Evolutionary conservation across 441 rosid species (phyloP).

Genomic region (Euphorbia schlechtendalii): DNA sequence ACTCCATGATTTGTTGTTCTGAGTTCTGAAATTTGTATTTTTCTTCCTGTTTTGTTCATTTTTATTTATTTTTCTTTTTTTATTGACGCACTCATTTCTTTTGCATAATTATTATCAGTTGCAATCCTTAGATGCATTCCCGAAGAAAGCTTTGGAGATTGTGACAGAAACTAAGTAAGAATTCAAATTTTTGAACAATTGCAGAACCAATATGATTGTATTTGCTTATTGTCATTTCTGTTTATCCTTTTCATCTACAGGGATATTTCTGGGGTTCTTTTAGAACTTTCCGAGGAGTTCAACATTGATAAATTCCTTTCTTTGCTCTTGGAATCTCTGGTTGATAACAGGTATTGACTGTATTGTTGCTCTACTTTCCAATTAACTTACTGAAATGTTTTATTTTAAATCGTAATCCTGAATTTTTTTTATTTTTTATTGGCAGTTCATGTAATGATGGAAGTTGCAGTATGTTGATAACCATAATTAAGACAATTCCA

Average conservation of each 20-base stretch:
- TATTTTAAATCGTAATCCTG: slow-evolving; percentile 17
- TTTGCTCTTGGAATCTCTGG: slow-evolving; percentile 57
- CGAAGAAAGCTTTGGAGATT: slow-evolving; percentile 67
- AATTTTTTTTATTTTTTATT: slow-evolving; percentile 19
- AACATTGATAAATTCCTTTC: slow-evolving; percentile 69
- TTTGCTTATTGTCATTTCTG: slow-evolving; percentile 8
- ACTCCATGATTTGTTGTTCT: neutral
- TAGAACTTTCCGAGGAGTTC: slow-evolving; percentile 65
- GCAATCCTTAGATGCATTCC: slow-evolving; percentile 58
- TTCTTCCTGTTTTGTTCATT: neutral
- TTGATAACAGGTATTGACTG: slow-evolving; percentile 55
- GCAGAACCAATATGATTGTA: neutral
- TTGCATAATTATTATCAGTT: slow-evolving; percentile 38
- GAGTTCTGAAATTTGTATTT: too few relatives aligned
- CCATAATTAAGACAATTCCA: slow-evolving; percentile 69
- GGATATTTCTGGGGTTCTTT: slow-evolving; percentile 58
- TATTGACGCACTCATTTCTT: slow-evolving; percentile 21
- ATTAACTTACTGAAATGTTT: slow-evolving; percentile 4
- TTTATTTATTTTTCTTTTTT: neutral
- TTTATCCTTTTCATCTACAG: slow-evolving; percentile 30
- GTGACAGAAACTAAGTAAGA: slow-evolving; percentile 65
- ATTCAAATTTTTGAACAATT: slow-evolving; percentile 9
- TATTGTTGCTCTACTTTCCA: slow-evolving; percentile 11
- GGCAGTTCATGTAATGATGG: slow-evolving; percentile 66
- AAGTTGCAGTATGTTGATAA: slow-evolving; percentile 41